A percentile compares a stretch with the other conserved stretches of the same genome.
These are phyloP conservation scores for Xerocomellus dryophilus DNA, from an alignment of 768 basidiomycete genomes.

Conservation along the genomic window DNA sequence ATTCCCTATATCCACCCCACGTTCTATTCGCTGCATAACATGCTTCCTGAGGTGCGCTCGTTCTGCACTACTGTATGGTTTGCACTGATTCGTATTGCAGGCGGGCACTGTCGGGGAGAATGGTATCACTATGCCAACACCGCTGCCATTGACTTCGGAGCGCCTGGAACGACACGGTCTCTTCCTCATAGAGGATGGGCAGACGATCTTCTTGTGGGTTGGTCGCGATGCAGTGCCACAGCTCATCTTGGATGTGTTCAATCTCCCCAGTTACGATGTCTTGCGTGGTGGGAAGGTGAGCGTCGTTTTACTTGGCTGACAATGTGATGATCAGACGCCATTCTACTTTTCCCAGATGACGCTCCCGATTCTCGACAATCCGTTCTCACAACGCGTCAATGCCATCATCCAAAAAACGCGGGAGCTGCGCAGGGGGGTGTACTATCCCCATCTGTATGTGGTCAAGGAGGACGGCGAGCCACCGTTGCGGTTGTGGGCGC, in stretches of 20 bases:
- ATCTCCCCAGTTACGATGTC: conserved; percentile 81
- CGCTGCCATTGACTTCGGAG: conserved; percentile 91
- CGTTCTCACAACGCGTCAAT: conserved; percentile 94
- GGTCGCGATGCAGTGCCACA: conserved; percentile 99
- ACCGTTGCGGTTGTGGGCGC: conserved; percentile 90
- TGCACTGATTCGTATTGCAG: conserved; percentile 37
- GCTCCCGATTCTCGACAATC: conserved; percentile 85
- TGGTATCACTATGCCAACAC: conserved; percentile 84
- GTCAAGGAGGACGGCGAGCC: conserved; percentile 99
- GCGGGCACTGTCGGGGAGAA: conserved; percentile 89
- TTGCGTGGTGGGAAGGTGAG: conserved; percentile 89
- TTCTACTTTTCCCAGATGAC: conserved; percentile 55
- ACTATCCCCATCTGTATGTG: conserved; percentile 90
- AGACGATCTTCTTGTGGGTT: conserved; percentile 97
- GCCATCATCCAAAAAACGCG: conserved; percentile 92
- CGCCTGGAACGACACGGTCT: conserved; percentile 92
- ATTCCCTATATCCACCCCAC: conserved; percentile 93
- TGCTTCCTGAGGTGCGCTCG: conserved; percentile 77
- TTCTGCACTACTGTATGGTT: background rate
- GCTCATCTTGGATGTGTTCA: conserved; percentile 91
- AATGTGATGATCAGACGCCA: background rate
- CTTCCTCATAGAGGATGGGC: conserved; percentile 95
- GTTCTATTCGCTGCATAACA: conserved; percentile 95
- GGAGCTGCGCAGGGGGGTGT: conserved; percentile 89
- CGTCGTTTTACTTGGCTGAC: background rate